Evolutionary conservation across 2,329 filamentous ascomycete species (phyloP).

Genomic region (Colletotrichum australisinense): DNA sequence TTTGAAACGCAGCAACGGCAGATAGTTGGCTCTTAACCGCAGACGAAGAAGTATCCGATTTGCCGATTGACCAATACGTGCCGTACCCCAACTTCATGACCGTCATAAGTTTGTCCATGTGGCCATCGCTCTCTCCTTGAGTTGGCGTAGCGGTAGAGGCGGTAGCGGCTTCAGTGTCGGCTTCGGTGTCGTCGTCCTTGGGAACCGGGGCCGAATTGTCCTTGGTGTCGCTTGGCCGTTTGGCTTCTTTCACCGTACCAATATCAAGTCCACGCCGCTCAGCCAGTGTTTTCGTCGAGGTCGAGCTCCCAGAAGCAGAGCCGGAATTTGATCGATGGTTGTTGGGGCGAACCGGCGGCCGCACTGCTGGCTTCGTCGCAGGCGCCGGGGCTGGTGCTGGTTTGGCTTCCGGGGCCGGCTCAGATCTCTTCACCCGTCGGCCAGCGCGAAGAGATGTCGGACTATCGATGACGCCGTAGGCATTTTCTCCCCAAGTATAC

Average conservation of each 20-base stretch:
- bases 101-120: slow-evolving; percentile 67
- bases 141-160: not conserved
- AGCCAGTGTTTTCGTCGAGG: slow-evolving; percentile 31
- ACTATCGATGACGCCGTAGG: slow-evolving; percentile 87
- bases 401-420: not conserved
- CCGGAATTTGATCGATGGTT: slow-evolving; percentile 19
- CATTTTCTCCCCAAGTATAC: slow-evolving; percentile 83
- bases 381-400: not conserved
- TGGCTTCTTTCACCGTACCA: slow-evolving; percentile 33
- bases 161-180: not conserved
- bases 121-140: slow-evolving; percentile 48
- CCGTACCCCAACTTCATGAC: slow-evolving; percentile 77
- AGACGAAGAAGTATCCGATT: slow-evolving; percentile 24
- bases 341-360: slow-evolving; percentile 9
- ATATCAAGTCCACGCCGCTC: slow-evolving; percentile 34
- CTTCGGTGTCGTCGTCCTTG: not conserved
- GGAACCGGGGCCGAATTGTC: not conserved
- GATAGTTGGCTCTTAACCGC: slow-evolving; percentile 4
- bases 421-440: slow-evolving; percentile 50
- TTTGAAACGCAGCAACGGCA: slow-evolving; percentile 6
- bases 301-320: slow-evolving; percentile 23
- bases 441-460: slow-evolving; percentile 73
- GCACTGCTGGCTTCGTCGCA: not conserved
- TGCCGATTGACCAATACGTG: slow-evolving; percentile 68
- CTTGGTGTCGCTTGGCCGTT: not conserved